Evolutionary conservation across 345 rosid genomes (phyloP), one percentile per base, ranked within the genome.

Genomic region (Syzygium oleosum): DNA sequence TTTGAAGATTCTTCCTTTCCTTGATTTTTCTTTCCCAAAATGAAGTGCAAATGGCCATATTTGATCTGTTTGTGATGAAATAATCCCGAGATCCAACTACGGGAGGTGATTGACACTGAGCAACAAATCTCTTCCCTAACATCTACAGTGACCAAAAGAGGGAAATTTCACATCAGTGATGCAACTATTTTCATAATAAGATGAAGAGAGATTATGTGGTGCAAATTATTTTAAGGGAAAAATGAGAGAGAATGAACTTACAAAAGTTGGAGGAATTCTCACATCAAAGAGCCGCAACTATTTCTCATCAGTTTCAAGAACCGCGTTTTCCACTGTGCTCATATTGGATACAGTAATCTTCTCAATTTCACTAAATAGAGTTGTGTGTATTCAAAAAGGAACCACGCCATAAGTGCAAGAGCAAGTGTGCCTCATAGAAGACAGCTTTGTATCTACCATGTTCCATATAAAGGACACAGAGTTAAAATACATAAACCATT

Each of bases 381-480:
- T 86, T 91, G 91, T 9, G 93, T 90, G 86, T 95, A 93, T 91
- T 97, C 98, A 88, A 95, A 94, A 34, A 97, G 90, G 86, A 96
- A 92, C 98, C 98, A 94, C 80, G 94, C 95, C 94, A 94, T 89
- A 27, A 96, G 93, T 65, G 93, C 98, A 86, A 96, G 94, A 80
- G 93, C 92, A 86, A 95, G 23, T 8, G 96, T 59, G 97, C 98
- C 88, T 96, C 92, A 88, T 96, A 94, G 93, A 96, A 97, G 88
- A 94, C 95, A 85, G 99, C 99, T 94, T 96, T 98, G 87, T 96
- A 97, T 90, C 98, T 97, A 92, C 92, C 89, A 58, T n/a, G 89
- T 90, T 91, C 88, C 34, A 87, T 61, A 52, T 54, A 86, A 90
- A 89, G 87, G 88, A 49, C 85, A 86, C 85, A 22, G 27, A 51